Evolutionary conservation across 2,329 filamentous ascomycete species (phyloP).

Genomic region (Penicillium sp.): DNA sequence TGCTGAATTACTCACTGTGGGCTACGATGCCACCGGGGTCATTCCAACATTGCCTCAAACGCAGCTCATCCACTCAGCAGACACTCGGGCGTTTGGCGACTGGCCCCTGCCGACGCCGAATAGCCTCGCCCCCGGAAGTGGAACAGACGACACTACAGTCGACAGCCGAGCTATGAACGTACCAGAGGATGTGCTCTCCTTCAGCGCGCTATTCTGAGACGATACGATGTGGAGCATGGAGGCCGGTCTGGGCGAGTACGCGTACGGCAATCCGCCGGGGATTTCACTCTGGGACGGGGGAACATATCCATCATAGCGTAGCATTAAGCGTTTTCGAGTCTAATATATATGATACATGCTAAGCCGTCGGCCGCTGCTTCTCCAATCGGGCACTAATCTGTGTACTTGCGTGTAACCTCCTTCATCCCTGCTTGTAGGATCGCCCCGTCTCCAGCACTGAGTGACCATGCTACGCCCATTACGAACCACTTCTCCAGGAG

Average conservation of each 20-base stretch:
- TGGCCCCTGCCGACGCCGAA: not conserved
- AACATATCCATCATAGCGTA: not conserved
- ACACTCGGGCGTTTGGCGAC: not conserved
- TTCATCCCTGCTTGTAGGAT: constrained; percentile 45
- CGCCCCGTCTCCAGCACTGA: constrained; percentile 43
- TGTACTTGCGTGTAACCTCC: constrained; percentile 38
- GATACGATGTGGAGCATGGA: constrained; percentile 10
- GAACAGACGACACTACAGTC: not conserved
- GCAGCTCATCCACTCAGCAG: too few species aligned
- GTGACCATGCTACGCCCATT: constrained; percentile 46
- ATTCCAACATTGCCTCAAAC: too few species aligned
- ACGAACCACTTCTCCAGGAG: constrained; percentile 48
- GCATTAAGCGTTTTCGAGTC: not conserved
- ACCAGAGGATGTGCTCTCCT: not conserved
- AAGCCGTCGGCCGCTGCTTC: constrained; percentile 11
- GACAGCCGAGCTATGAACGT: not conserved
- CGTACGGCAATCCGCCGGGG: constrained; percentile 4
- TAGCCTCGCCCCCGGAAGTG: not conserved
- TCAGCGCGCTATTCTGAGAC: not conserved
- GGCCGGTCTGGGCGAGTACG: constrained; percentile 3
- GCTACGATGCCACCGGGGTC: too few species aligned
- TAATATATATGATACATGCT: not conserved
- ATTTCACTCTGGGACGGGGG: not conserved
- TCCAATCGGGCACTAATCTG: constrained; percentile 29
- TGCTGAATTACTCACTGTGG: too few species aligned